A percentile compares a stretch with the other conserved stretches of the same genome.
Conservation (phyloP, 2,329 filamentous ascomycete genomes). For the Kalaharituber pfeilii region DNA sequence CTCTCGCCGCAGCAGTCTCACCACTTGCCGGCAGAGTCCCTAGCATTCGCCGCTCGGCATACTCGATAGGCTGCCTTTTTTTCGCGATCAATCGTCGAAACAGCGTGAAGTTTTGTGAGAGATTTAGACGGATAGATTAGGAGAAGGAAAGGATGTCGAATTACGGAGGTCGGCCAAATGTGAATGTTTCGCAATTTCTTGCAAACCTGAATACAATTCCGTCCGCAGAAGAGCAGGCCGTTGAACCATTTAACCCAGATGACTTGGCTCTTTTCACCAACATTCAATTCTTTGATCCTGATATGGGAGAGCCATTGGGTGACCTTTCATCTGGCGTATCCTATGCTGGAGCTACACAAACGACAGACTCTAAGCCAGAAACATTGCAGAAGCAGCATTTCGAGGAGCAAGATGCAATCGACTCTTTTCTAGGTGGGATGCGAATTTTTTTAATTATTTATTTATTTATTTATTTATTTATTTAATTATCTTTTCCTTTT, state of each 20-base stretch:
- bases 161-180: slow-evolving; percentile 1
- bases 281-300: slow-evolving; percentile 65
- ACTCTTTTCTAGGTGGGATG: not conserved
- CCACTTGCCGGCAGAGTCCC: not conserved
- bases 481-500: not conserved
- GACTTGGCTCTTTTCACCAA: slow-evolving; percentile 65
- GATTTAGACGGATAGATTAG: not conserved
- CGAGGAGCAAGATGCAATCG: not conserved
- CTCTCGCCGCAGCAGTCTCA: not conserved
- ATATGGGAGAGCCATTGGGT: slow-evolving; percentile 32
- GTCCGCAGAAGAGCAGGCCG: slow-evolving; percentile 6
- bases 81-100: not conserved
- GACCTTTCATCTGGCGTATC: not conserved
- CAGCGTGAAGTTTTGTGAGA: not conserved
- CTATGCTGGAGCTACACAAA: not conserved
- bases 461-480: not conserved
- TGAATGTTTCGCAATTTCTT: slow-evolving; percentile 3
- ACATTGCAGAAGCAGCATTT: slow-evolving; percentile 1
- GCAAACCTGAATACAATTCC: slow-evolving; percentile 11
- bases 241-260: slow-evolving; percentile 13
- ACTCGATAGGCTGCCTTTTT: not conserved
- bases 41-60: not conserved
- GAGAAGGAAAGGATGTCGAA: slow-evolving; percentile 9
- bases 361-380: not conserved
- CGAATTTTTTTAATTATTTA: not conserved